Percentiles rank a stretch among this genome's conserved stretches.
Conservation (phyloP, 2,329 filamentous ascomycete genomes). For the Penicillium sp. region DNA sequence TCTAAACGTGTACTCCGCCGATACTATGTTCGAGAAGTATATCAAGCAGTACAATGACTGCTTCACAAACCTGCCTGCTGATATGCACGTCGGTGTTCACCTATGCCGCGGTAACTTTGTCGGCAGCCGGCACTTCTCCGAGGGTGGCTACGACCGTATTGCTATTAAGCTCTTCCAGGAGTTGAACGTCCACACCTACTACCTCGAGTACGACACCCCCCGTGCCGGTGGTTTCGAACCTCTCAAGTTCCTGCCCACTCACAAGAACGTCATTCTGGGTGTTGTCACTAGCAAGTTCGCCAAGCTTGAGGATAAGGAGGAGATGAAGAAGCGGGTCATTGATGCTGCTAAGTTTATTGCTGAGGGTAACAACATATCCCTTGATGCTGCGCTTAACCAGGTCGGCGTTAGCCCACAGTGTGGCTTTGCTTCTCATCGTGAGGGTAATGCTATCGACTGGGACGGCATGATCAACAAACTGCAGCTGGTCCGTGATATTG, state of each 20-base stretch:
- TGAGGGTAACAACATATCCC: conserved; percentile 62
- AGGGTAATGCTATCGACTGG: conserved; percentile 66
- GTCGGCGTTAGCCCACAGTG: conserved; percentile 70
- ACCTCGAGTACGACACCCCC: conserved; percentile 68
- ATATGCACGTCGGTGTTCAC: conserved; percentile 76
- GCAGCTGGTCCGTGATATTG: conserved; percentile 67
- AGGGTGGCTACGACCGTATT: conserved; percentile 67
- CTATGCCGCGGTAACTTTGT: conserved; percentile 69
- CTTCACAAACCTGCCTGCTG: conserved; percentile 61
- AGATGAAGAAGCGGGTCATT: conserved; percentile 60
- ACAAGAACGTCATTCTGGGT: conserved; percentile 65
- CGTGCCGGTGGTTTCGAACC: conserved; percentile 67
- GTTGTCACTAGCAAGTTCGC: conserved; percentile 64
- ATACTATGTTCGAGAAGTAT: conserved; percentile 72
- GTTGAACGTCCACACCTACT: conserved; percentile 65
- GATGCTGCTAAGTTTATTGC: conserved; percentile 68
- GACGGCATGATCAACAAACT: conserved; percentile 75
- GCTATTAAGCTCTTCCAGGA: conserved; percentile 65
- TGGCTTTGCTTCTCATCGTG: conserved; percentile 72
- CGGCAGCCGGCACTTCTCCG: conserved; percentile 64
- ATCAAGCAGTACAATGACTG: conserved; percentile 75
- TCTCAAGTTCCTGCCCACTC: conserved; percentile 58
- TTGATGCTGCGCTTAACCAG: conserved; percentile 67
- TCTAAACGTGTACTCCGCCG: conserved; percentile 66
- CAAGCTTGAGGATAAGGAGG: conserved; percentile 62